Evolutionary conservation across 164 flowering plant species (phyloP).

Genomic region (Aristolochia californica): DNA sequence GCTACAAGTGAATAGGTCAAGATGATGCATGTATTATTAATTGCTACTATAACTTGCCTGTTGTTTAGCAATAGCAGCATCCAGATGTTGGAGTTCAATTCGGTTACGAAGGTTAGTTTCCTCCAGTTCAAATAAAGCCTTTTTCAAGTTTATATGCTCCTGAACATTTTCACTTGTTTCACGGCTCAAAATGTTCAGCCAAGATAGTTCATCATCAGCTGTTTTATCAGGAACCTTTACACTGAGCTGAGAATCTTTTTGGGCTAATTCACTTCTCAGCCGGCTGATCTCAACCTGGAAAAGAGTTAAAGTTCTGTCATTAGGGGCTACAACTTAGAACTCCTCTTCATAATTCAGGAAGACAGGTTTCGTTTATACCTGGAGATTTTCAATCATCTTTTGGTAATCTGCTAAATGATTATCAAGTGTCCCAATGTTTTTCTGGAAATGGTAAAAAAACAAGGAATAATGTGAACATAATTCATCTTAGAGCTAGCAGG

Average conservation of each 20-base stretch:
- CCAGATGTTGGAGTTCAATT: slow-evolving; percentile 74
- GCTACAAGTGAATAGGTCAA: neutral
- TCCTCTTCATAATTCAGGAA: no score
- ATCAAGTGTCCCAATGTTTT: slow-evolving; percentile 79
- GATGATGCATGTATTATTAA: neutral
- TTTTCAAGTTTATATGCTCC: slow-evolving; percentile 83
- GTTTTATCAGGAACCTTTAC: slow-evolving; percentile 59
- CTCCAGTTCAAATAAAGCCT: slow-evolving; percentile 82
- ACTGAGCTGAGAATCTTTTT: slow-evolving; percentile 66
- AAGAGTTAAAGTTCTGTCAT: neutral
- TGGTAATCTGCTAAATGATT: slow-evolving; percentile 88
- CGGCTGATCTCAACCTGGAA: slow-evolving; percentile 64
- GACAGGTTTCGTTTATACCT: slow-evolving; percentile 24
- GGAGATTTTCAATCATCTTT: slow-evolving; percentile 84
- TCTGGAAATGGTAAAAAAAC: slow-evolving; percentile 27
- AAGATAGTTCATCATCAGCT: slow-evolving; percentile 68
- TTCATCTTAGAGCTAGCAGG: no score
- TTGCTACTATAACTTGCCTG: slow-evolving; percentile 34
- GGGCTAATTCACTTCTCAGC: slow-evolving; percentile 63
- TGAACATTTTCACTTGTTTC: slow-evolving; percentile 88
- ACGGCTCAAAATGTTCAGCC: slow-evolving; percentile 66
- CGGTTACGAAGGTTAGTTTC: slow-evolving; percentile 74
- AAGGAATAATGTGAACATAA: neutral
- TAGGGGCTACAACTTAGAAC: no score
- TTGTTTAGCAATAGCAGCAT: slow-evolving; percentile 71